These are phyloP conservation scores for Zymoseptoria crescenta DNA, from an alignment of 2,329 filamentous ascomycete species.

Conservation along the genomic window DNA sequence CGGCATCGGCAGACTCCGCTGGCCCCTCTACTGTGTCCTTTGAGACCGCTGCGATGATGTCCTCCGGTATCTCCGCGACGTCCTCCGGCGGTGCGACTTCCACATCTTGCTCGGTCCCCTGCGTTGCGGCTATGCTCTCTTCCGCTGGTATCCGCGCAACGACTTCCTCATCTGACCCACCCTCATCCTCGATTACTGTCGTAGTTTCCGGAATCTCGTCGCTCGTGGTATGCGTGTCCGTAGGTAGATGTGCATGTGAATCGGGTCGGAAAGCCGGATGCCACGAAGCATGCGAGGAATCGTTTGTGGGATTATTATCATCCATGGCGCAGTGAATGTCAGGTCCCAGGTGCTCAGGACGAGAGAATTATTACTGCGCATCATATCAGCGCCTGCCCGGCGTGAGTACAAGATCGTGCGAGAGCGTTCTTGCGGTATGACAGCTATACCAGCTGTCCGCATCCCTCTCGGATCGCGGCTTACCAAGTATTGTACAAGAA, in stretches of 20 bases:
- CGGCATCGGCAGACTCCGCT: conserved; percentile 7
- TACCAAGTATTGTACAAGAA: background rate
- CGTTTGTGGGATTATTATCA: background rate
- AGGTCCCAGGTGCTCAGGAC: background rate
- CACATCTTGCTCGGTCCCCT: conserved; percentile 4
- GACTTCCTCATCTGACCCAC: background rate
- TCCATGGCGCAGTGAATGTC: background rate
- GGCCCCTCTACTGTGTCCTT: too few relatives aligned
- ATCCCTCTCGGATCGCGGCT: background rate
- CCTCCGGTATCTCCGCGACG: conserved; percentile 6
- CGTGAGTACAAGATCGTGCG: background rate
- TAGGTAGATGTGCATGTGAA: conserved; percentile 5
- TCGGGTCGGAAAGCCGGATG: conserved; percentile 46
- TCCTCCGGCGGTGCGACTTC: conserved; percentile 6
- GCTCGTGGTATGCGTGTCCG: background rate
- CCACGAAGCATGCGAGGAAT: conserved; percentile 38
- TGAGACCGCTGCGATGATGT: background rate
- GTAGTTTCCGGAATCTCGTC: background rate
- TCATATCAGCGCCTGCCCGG: conserved; percentile 4
- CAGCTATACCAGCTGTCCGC: background rate
- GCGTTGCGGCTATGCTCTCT: conserved; percentile 13
- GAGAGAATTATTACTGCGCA: conserved; percentile 6
- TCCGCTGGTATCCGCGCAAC: background rate
- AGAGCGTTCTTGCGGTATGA: background rate
- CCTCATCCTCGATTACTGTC: background rate